phyloP scores from a whole-genome alignment of 805 yeast species.

The Wickerhamiella alocasiicola region DNA sequence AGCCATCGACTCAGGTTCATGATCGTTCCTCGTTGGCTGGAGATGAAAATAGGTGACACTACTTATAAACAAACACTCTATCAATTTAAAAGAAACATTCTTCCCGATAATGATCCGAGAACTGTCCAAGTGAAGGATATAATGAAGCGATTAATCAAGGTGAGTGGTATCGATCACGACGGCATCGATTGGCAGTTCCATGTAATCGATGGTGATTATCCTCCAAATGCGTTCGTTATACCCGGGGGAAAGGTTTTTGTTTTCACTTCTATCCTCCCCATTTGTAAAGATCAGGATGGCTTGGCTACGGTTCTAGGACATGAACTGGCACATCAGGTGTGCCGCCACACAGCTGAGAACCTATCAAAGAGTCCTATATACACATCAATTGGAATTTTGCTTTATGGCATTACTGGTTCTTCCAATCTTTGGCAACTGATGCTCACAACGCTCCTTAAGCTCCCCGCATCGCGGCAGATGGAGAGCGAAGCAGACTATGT shows the following conservation, averaged over 20 bases:
- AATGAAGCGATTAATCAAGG: slow-evolving; percentile 48
- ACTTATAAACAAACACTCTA: slow-evolving; percentile 48
- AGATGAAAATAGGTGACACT: slow-evolving; percentile 46
- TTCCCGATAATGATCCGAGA: slow-evolving; percentile 54
- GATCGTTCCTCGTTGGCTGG: slow-evolving; percentile 57
- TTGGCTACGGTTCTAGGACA: slow-evolving; percentile 91
- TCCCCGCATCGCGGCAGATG: slow-evolving; percentile 87
- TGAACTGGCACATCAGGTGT: slow-evolving; percentile 88
- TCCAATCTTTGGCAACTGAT: slow-evolving; percentile 41
- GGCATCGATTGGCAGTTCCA: slow-evolving; percentile 61
- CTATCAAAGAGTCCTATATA: slow-evolving; percentile 66
- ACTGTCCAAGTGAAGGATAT: slow-evolving; percentile 44
- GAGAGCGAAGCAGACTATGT: slow-evolving; percentile 94
- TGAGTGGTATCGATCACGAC: slow-evolving; percentile 18
- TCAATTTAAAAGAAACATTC: slow-evolving; percentile 39
- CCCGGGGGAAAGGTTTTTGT: slow-evolving; percentile 96
- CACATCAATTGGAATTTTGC: slow-evolving; percentile 37
- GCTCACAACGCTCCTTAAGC: slow-evolving; percentile 42
- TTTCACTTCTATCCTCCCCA: slow-evolving; percentile 61
- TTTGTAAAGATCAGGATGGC: slow-evolving; percentile 76
- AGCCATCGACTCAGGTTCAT: slow-evolving; percentile 61
- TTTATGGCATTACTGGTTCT: slow-evolving; percentile 54
- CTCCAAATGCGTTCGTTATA: slow-evolving; percentile 92
- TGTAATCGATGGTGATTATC: slow-evolving; percentile 56
- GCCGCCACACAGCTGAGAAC: slow-evolving; percentile 81